Conservation (phyloP, 164 flowering plant species). For the Cinnamomum chago region DNA sequence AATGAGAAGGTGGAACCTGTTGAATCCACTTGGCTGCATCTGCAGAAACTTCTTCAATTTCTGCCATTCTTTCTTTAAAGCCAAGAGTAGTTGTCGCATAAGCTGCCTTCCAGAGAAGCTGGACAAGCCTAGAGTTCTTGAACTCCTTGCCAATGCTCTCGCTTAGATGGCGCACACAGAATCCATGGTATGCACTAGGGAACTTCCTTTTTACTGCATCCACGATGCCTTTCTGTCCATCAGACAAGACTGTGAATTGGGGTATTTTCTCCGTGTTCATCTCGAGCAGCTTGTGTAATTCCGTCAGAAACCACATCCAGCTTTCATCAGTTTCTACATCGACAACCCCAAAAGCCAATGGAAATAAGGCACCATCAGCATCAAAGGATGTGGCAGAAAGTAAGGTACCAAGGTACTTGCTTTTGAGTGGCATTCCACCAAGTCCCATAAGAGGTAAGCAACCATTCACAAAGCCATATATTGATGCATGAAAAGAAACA, state of each 20-base stretch:
- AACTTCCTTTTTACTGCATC: constrained; percentile 63
- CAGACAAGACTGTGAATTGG: constrained; percentile 51
- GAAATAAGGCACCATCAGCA: constrained; percentile 73
- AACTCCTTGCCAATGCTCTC: constrained; percentile 62
- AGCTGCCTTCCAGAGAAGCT: constrained; percentile 77
- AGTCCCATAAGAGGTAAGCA: constrained; percentile 67
- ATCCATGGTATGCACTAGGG: constrained; percentile 49
- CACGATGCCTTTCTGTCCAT: constrained; percentile 49
- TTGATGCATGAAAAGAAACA: constrained; percentile 58
- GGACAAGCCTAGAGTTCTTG: constrained; percentile 62
- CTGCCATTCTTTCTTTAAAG: constrained; percentile 62
- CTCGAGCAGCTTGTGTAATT: constrained; percentile 59
- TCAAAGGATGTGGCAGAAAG: constrained; percentile 76
- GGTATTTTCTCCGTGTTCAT: constrained; percentile 45
- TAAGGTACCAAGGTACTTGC: constrained; percentile 76
- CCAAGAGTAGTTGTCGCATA: constrained; percentile 42
- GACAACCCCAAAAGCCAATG: constrained; percentile 79
- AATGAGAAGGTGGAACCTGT: constrained; percentile 50
- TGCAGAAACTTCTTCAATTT: constrained; percentile 63
- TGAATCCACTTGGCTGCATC: constrained; percentile 70
- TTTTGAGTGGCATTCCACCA: constrained; percentile 58
- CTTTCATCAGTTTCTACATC: constrained; percentile 76
- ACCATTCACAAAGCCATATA: constrained; percentile 66
- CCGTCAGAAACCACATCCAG: constrained; percentile 81
- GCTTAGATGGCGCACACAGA: constrained; percentile 65